Conservation (phyloP, 176 grass and related monocot genomes). For the Aegilops umbellulata region DNA sequence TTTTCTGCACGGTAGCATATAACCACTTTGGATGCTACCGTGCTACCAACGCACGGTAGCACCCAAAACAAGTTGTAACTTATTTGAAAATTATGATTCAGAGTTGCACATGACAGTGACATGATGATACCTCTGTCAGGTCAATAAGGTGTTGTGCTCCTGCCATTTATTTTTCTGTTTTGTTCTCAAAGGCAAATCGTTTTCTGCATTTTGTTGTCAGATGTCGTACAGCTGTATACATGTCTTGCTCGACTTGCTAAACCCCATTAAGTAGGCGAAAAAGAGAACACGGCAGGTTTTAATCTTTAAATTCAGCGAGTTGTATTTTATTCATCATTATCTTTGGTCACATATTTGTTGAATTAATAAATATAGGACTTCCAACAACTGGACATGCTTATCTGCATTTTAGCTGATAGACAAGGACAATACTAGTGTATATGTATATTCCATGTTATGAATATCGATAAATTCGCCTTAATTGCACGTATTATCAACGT, state of each 20-base stretch:
- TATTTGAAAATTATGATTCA: too few species aligned
- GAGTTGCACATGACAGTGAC: too few species aligned
- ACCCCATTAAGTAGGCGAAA: slow-evolving; percentile 12
- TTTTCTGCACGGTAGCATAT: too few species aligned
- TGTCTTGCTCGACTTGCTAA: not conserved
- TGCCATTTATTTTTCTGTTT: slow-evolving; percentile 3
- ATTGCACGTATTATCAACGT: not conserved
- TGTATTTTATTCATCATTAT: not conserved
- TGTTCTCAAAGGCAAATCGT: not conserved
- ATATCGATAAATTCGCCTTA: not conserved
- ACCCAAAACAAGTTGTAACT: too few species aligned
- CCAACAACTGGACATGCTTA: not conserved
- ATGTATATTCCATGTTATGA: not conserved
- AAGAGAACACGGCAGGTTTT: not conserved
- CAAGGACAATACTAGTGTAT: not conserved
- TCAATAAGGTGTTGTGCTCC: not conserved
- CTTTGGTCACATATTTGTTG: not conserved
- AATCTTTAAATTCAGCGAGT: not conserved
- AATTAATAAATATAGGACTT: not conserved
- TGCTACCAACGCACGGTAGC: too few species aligned
- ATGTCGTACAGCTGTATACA: not conserved
- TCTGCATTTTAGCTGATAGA: not conserved
- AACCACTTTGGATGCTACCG: too few species aligned
- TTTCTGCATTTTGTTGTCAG: not conserved
- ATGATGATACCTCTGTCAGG: too few species aligned